Conservation (phyloP, 2,329 filamentous ascomycete genomes). For the Aspergillus udagawae region DNA sequence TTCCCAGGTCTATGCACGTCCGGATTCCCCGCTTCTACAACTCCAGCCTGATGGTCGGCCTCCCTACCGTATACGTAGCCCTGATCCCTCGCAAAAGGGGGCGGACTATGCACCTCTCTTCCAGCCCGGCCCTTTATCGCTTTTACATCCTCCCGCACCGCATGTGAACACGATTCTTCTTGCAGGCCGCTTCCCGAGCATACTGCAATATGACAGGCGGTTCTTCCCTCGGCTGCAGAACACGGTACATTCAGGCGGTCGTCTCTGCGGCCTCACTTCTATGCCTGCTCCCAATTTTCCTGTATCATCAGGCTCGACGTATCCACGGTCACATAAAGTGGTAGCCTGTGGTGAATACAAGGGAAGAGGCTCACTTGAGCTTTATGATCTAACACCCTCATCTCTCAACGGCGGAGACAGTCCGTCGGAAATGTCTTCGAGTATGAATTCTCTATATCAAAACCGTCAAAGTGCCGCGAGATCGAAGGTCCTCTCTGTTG, state of each 20-base stretch:
- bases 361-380: conserved; percentile 80
- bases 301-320: conserved; percentile 29
- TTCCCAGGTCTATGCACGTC: conserved; percentile 28
- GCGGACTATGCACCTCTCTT: conserved; percentile 65
- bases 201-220: conserved; percentile 83
- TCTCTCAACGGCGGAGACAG: conserved; percentile 23
- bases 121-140: conserved; percentile 76
- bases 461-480: conserved; percentile 81
- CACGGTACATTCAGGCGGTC: conserved; percentile 78
- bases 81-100: conserved; percentile 30
- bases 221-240: conserved; percentile 74
- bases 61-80: conserved; percentile 36
- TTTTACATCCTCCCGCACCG: conserved; percentile 67
- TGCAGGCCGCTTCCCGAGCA: conserved; percentile 81
- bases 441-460: conserved; percentile 47
- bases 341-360: conserved; percentile 88
- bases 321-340: conserved; percentile 60
- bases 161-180: conserved; percentile 78
- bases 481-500: conserved; percentile 76
- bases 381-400: conserved; percentile 55
- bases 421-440: conserved; percentile 24
- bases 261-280: conserved; percentile 68
- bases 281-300: conserved; percentile 56
- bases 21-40: conserved; percentile 30
- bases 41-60: conserved; percentile 31